phyloP scores from a whole-genome alignment of 2,329 filamentous ascomycete genomes.

The Alternaria gaisen region DNA sequence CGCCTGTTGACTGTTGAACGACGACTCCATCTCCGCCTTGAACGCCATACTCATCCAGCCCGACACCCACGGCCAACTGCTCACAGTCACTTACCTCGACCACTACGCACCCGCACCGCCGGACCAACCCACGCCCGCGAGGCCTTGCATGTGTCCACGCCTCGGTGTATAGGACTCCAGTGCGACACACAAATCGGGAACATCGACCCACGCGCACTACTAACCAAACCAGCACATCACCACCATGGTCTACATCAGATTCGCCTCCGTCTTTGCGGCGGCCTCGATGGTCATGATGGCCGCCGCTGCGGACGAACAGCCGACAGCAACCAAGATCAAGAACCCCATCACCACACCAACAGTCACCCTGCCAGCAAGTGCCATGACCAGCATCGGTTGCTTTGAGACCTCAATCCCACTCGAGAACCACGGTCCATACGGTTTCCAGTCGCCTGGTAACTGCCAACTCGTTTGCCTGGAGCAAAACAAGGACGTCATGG shows the following conservation, averaged over 20 bases:
- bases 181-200: constrained; percentile 24
- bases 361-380: constrained; percentile 34
- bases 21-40: constrained; percentile 5
- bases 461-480: constrained; percentile 63
- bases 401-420: constrained; percentile 60
- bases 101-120: constrained; percentile 2
- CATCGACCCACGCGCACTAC: constrained; percentile 11
- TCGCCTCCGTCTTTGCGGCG: constrained; percentile 44
- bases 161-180: constrained; percentile 35
- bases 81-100: background rate
- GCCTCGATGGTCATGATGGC: constrained; percentile 41
- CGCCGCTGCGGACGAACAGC: constrained; percentile 30
- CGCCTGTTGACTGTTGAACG: background rate
- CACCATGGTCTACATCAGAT: constrained; percentile 47
- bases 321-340: constrained; percentile 25
- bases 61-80: background rate
- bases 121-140: constrained; percentile 12
- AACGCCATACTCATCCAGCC: constrained; percentile 12
- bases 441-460: constrained; percentile 64
- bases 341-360: constrained; percentile 45
- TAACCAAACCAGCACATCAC: constrained; percentile 12
- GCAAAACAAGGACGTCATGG: constrained; percentile 66
- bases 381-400: constrained; percentile 58
- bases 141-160: constrained; percentile 36
- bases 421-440: constrained; percentile 58